Base-by-base conservation (phyloP, 2,329 filamentous ascomycete species). In the Rhinocladiella similis region DNA sequence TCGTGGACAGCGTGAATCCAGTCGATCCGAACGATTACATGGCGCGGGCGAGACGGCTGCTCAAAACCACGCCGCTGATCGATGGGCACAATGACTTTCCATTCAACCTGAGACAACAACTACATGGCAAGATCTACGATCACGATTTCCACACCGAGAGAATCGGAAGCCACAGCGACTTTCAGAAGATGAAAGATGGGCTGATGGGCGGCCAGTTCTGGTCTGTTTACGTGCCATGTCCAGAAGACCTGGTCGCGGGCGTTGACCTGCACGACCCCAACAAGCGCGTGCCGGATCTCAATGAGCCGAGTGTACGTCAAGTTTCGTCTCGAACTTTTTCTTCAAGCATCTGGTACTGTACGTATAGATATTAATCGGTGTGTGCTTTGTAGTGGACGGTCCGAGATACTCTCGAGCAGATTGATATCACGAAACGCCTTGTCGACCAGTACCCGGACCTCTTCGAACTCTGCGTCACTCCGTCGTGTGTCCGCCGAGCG, bases 1-100 rank as follows among this genome's bases (percentile, higher is more conserved):
- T 13, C 69, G 84, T 1, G 75, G 80, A 1, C 68, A 72, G 12
- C 83, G 84, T 61, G 14, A 41, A 19, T 12, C 38, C 38, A 7
- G 12, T 41, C 38, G 38, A 54, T 50, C 52, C 33, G 10, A 13
- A 20, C 5, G 51, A 57, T 47, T 63, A 57, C 53, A 42, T 22
- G 13, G 47, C 16, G 6, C 42, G 63, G 19, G 47, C 56, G 19
- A 48, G 60, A 41, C 54, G 56, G 19, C 58, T 69, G 25, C 58
- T 70, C 1, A 54, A 48, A 20, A 64, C 57, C 12, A 66, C 66
- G 3, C 68, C 68, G 7, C 45, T 70, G 35, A 68, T 70, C 33
- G 69, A 71, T 57, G 69, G 69, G 0, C 69, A 71, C 54, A 71
- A 71, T 53, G 69, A 70, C 54, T 50, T 70, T 18, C 69, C 68